A percentile compares a stretch with the other conserved stretches of the same genome.
phyloP scores from a whole-genome alignment of 331 rosid species.

The Stylosanthes scabra region DNA sequence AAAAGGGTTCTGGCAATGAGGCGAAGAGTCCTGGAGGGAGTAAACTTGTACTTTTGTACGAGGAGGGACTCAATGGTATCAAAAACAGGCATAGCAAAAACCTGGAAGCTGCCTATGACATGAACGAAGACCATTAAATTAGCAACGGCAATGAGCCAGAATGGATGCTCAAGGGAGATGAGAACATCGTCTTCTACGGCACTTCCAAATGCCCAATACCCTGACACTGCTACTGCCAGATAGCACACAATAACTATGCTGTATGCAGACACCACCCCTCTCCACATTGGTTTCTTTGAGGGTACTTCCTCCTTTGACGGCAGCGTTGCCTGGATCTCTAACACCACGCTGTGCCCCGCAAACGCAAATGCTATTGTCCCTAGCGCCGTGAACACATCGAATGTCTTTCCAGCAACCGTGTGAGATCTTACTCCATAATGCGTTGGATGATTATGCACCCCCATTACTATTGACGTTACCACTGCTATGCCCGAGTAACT shows the following conservation, averaged over 20 bases:
- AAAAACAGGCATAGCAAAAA: constrained; percentile 73
- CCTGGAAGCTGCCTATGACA: constrained; percentile 80
- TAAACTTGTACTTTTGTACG: constrained; percentile 37
- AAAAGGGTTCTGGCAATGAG: constrained; percentile 42
- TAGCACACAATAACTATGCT: constrained; percentile 54
- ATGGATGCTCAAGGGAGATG: constrained; percentile 60
- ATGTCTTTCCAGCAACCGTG: constrained; percentile 24
- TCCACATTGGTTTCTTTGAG: constrained; percentile 75
- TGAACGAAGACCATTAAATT: constrained; percentile 72
- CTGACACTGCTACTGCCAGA: constrained; percentile 53
- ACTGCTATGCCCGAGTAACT: constrained; percentile 61
- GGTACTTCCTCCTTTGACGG: constrained; percentile 65
- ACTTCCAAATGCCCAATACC: constrained; percentile 75
- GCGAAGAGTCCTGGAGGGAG: constrained; percentile 54
- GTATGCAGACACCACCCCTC: constrained; percentile 61
- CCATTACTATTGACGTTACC: constrained; percentile 45
- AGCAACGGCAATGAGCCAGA: constrained; percentile 62
- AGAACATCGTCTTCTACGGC: constrained; percentile 67
- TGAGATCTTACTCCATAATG: constrained; percentile 50
- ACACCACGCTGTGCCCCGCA: constrained; percentile 72
- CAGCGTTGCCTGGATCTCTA: constrained; percentile 80
- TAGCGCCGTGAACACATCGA: constrained; percentile 59
- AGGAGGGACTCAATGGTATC: constrained; percentile 56
- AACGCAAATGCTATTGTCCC: constrained; percentile 80
- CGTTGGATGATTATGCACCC: constrained; percentile 14